Evolutionary conservation across 1,284 basidiomycete genomes (phyloP), one percentile per base, ranked within the genome.

Genomic region (Coniferiporia sulphurascens): DNA sequence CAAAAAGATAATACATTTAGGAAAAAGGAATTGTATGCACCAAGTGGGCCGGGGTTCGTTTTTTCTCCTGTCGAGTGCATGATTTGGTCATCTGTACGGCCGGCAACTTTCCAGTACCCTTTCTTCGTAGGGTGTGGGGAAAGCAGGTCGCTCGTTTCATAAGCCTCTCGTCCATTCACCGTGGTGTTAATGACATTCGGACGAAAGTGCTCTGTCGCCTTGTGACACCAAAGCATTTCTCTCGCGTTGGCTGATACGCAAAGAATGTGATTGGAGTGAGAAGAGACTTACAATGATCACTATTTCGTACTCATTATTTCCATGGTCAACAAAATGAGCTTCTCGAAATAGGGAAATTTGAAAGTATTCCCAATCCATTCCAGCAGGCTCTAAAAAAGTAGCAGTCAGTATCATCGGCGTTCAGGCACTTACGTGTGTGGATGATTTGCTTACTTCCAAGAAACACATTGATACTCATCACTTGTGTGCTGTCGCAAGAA

Each of bases 41-140:
- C 76, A 48, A 78, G 65, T 0, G 76, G 76, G 1, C 70, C 72
- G 0, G 76, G 77, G 61, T 78, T 79, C 1, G 73, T 77, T 74
- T 82, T 82, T 64, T 82, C 80, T 8, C 80, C 81, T 3, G 75
- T 80, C 13, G 69, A 73, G 53, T 78, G 74, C 64, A 81, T 78
- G 38, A 83, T 77, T 63, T 81, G 79, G 63, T 83, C 80, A 60
- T 83, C 80, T 4, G 68, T 68, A 7, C 81, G 70, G 0, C 81
- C 80, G 50, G 67, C 71, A 15, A 80, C 69, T 61, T 73, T 76
- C 75, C 76, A 82, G 15, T 71, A 69, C 4, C 74, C 72, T 4
- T 71, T 66, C 41, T 75, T 75, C 0, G 73, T 74, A 6, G 80
- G 78, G 65, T 83, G 81, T 15, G 72, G 74, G 0, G 69, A 54